These are phyloP conservation scores for Gracilaria gracilis DNA, from an alignment of 23 red algal genomes.

Conservation along the genomic window DNA sequence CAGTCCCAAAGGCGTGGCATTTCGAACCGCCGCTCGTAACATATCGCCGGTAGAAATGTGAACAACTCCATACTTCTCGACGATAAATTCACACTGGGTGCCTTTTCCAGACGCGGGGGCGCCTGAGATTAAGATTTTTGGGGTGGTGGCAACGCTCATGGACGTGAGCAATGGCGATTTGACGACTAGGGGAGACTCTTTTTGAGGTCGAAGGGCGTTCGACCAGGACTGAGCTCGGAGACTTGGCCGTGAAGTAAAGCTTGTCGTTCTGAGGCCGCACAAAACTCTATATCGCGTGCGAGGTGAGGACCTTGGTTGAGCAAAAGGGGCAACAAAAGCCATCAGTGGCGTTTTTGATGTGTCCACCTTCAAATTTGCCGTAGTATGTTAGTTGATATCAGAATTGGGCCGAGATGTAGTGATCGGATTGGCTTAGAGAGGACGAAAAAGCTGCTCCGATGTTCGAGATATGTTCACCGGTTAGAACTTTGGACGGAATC, in stretches of 20 bases:
- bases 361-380: no score
- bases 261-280: not conserved
- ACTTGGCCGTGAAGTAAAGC: not conserved
- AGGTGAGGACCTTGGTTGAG: not conserved
- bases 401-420: not conserved
- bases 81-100: constrained; percentile 91
- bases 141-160: constrained; percentile 26
- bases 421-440: not conserved
- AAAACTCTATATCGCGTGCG: not conserved
- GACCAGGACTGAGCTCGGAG: constrained; percentile 27
- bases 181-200: not conserved
- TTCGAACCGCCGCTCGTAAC: constrained; percentile 86
- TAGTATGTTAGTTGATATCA: not conserved
- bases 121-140: constrained; percentile 91
- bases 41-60: constrained; percentile 99
- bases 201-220: not conserved
- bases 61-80: constrained; percentile 81
- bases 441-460: constrained; percentile 5
- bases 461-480: not conserved
- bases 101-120: constrained; percentile 98
- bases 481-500: not conserved
- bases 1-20: constrained; percentile 75
- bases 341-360: not conserved
- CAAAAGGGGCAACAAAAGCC: constrained; percentile 16
- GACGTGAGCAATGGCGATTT: not conserved